A percentile compares a stretch with the other conserved stretches of the same genome.
These are phyloP conservation scores for Synchytrium microbalum DNA, from an alignment of 371 early-diverging fungal genomes.

Conservation along the genomic window DNA sequence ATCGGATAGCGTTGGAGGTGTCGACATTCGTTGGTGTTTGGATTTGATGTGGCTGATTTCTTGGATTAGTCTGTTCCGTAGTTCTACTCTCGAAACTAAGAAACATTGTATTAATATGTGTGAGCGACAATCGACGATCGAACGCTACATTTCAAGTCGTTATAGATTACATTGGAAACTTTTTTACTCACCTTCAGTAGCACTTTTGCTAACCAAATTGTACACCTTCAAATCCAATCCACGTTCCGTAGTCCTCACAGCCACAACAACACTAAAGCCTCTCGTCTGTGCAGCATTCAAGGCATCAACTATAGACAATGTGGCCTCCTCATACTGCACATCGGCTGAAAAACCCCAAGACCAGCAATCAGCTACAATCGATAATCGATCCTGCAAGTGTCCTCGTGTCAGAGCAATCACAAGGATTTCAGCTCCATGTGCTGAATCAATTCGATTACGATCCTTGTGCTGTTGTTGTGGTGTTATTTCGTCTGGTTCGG, in stretches of 20 bases:
- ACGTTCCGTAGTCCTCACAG: background rate
- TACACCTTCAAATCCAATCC: background rate
- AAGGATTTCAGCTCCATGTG: constrained; percentile 17
- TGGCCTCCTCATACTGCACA: constrained; percentile 22
- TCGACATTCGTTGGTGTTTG: background rate
- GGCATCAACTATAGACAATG: constrained; percentile 20
- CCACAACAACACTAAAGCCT: background rate
- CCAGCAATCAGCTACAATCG: constrained; percentile 35
- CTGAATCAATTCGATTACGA: background rate
- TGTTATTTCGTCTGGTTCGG: background rate
- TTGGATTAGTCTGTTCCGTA: background rate
- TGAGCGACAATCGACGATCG: no score
- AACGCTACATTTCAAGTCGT: no score
- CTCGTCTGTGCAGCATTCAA: constrained; percentile 6
- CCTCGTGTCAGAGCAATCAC: constrained; percentile 25
- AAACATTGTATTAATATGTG: background rate
- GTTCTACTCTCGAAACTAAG: background rate
- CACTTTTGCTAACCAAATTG: background rate
- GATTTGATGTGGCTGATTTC: background rate
- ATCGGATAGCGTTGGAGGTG: background rate
- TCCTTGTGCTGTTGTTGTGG: constrained; percentile 1
- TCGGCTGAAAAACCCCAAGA: constrained; percentile 29
- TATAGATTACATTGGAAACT: no score
- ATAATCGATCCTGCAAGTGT: constrained; percentile 23
- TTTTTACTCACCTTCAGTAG: background rate